Conservation (phyloP, 148 eudicot genomes). For the Silene latifolia region DNA sequence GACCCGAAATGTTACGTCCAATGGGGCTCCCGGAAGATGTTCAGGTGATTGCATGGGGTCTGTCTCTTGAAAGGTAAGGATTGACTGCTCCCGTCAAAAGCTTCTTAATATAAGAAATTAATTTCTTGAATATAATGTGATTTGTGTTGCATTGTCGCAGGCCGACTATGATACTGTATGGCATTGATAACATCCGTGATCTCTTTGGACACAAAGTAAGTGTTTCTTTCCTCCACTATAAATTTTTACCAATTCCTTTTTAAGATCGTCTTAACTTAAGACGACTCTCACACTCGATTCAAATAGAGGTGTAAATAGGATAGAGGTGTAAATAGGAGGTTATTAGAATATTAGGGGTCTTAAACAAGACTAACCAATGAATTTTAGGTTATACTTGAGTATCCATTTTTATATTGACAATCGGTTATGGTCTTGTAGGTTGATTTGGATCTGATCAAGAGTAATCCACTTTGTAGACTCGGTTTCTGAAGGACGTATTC, state of each 20-base stretch:
- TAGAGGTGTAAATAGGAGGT: too few relatives aligned
- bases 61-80: conserved; percentile 81
- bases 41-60: conserved; percentile 94
- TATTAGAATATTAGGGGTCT: too few relatives aligned
- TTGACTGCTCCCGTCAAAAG: not conserved
- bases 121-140: not conserved
- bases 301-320: too few relatives aligned
- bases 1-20: conserved; percentile 93
- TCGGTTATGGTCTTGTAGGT: conserved; percentile 42
- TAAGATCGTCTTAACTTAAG: not conserved
- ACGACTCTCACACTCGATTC: too few relatives aligned
- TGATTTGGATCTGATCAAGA: conserved; percentile 72
- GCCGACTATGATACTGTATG: conserved; percentile 85
- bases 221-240: not conserved
- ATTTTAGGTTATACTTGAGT: not conserved
- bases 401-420: not conserved
- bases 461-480: conserved; percentile 65
- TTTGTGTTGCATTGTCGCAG: conserved; percentile 29
- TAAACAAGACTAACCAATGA: too few relatives aligned
- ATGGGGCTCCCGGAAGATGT: conserved; percentile 99
- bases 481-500: conserved; percentile 41
- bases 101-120: not conserved
- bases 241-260: too few relatives aligned
- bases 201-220: conserved; percentile 92
- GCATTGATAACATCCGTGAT: conserved; percentile 81